Conservation (phyloP, 306 rosid species). For the Acacia acuminata region DNA sequence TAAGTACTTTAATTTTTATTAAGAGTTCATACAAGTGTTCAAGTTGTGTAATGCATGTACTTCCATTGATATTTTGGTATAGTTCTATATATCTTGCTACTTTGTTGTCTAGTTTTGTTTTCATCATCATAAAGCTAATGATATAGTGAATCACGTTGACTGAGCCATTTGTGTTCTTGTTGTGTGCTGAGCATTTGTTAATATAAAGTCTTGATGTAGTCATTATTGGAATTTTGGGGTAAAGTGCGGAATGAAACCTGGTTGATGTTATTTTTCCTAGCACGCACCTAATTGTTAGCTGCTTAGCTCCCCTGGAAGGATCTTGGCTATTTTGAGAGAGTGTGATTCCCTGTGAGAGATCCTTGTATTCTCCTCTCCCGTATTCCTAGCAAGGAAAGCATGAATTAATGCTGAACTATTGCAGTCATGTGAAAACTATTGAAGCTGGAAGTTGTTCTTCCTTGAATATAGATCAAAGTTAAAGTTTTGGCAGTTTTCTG, state of each 20-base stretch:
- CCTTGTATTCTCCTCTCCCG: not conserved
- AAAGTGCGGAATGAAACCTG: not conserved
- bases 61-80: not conserved
- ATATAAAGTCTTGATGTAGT: not conserved
- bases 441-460: not conserved
- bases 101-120: not conserved
- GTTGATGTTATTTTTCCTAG: not conserved
- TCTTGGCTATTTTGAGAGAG: not conserved
- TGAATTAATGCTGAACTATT: not conserved
- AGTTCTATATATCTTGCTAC: not conserved
- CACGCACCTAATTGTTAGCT: not conserved
- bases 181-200: not conserved
- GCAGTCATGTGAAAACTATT: not conserved
- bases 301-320: not conserved
- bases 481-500: not conserved
- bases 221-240: not conserved
- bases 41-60: slow-evolving; percentile 11
- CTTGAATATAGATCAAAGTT: not conserved
- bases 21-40: not conserved
- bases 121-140: not conserved
- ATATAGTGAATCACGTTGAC: not conserved
- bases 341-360: not conserved
- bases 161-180: not conserved
- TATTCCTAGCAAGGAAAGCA: not conserved
- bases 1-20: not conserved